Evolutionary conservation across 2,329 filamentous ascomycete genomes (phyloP).

Genomic region (Venturia effusa): DNA sequence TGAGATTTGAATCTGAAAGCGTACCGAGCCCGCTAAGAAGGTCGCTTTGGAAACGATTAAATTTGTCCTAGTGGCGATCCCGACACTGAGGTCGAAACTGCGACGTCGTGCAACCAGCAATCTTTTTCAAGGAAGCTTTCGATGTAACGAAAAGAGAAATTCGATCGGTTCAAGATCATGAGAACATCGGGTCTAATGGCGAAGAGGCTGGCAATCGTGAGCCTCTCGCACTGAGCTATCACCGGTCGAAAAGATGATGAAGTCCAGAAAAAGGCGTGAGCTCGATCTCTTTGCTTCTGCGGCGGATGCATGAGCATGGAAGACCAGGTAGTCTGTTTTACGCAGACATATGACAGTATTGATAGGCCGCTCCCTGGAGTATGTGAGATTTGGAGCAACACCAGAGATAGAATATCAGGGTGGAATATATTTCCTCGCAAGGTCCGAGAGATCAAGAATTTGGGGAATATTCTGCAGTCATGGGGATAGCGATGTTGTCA

Average conservation of each 20-base stretch:
- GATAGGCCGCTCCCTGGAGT: conserved; percentile 3
- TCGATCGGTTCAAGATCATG: not conserved
- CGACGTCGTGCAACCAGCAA: no score
- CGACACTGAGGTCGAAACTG: no score
- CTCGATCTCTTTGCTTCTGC: not conserved
- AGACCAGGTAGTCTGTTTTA: conserved; percentile 9
- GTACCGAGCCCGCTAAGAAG: not conserved
- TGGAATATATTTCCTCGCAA: conserved; percentile 4
- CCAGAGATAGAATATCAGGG: conserved; percentile 8
- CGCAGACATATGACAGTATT: conserved; percentile 8
- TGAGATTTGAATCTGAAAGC: not conserved
- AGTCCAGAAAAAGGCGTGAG: not conserved
- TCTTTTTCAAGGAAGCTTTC: not conserved
- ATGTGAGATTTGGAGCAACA: not conserved
- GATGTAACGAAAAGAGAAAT: not conserved
- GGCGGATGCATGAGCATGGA: conserved; percentile 8
- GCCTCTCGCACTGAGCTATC: not conserved
- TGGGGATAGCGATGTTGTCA: conserved; percentile 8
- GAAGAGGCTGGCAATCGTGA: not conserved
- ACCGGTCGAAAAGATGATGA: not conserved
- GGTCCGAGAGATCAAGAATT: not conserved
- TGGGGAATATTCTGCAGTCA: conserved; percentile 4
- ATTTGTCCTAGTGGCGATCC: no score
- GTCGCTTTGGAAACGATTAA: not conserved
- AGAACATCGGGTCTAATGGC: not conserved